Evolutionary conservation across 108 stramenopile species (phyloP).

Genomic region (Skeletonema menzelii): DNA sequence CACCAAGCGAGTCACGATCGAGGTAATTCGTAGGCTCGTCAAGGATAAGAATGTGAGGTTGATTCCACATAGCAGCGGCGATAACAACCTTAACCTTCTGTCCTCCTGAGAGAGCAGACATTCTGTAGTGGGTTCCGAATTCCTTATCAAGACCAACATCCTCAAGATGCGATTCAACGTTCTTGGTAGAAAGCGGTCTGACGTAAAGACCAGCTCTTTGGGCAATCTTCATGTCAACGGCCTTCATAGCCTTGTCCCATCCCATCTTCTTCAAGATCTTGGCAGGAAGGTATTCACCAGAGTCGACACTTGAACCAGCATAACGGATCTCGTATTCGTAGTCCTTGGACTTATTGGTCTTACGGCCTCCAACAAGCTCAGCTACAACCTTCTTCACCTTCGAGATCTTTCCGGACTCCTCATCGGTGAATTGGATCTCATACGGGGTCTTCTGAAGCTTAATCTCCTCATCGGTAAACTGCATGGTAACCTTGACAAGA

Average conservation of each 20-base stretch:
- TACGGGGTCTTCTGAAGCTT: conserved; percentile 93
- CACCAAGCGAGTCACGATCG: conserved; percentile 97
- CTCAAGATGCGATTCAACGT: conserved; percentile 98
- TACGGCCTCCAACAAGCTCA: conserved; percentile 95
- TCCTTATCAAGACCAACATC: conserved; percentile 97
- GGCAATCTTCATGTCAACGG: conserved; percentile 97
- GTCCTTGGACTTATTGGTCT: conserved; percentile 94
- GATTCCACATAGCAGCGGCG: conserved; percentile 99
- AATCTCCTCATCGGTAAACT: conserved; percentile 93
- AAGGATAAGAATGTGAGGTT: conserved; percentile 98
- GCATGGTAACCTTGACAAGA: conserved; percentile 96
- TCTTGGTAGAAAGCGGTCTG: conserved; percentile 94
- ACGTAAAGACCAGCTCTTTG: conserved; percentile 93
- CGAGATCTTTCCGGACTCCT: conserved; percentile 91
- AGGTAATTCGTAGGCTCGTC: conserved; percentile 99
- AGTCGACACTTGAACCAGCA: conserved; percentile 84
- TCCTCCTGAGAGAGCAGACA: conserved; percentile 97
- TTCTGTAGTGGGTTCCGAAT: conserved; percentile 98
- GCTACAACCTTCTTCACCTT: conserved; percentile 97
- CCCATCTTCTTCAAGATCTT: conserved; percentile 99
- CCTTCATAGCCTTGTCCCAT: conserved; percentile 98
- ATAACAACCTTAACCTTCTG: conserved; percentile 99
- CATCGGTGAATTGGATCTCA: conserved; percentile 93
- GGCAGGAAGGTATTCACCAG: conserved; percentile 85
- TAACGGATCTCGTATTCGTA: conserved; percentile 97